Percentiles rank a stretch among this genome's conserved stretches.
Conservation (phyloP, 805 yeast genomes). For the Saccharomycopsis selenospora region DNA sequence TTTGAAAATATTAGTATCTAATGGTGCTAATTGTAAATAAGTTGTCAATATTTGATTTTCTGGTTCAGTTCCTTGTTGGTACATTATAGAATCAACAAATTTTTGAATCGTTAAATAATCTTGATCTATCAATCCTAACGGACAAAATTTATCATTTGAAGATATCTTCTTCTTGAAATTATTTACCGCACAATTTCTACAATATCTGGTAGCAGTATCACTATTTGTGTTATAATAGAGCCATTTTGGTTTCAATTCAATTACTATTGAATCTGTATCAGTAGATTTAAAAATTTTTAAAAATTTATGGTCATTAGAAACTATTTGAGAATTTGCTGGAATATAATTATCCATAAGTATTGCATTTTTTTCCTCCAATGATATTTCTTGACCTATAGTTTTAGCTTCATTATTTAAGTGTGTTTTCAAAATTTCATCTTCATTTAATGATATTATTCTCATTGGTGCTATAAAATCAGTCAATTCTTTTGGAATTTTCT, state of each 20-base stretch:
- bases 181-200: constrained; percentile 49
- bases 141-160: constrained; percentile 36
- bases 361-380: constrained; percentile 34
- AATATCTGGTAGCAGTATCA: too few relatives aligned
- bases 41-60: background rate
- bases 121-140: constrained; percentile 36
- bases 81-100: constrained; percentile 27
- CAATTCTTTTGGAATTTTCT: constrained; percentile 26
- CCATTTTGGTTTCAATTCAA: constrained; percentile 58
- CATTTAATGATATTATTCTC: background rate
- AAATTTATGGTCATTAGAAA: constrained; percentile 30
- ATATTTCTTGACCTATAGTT: constrained; percentile 23
- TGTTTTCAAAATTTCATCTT: background rate
- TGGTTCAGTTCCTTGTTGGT: background rate
- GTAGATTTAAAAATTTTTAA: constrained; percentile 29
- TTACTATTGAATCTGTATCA: constrained; percentile 26
- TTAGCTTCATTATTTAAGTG: constrained; percentile 23
- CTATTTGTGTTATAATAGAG: constrained; percentile 38
- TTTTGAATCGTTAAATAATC: constrained; percentile 29
- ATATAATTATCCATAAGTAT: constrained; percentile 35
- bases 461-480: constrained; percentile 6
- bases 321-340: constrained; percentile 29
- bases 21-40: constrained; percentile 22
- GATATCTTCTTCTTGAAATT: constrained; percentile 24
- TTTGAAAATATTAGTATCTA: constrained; percentile 27